A percentile compares a stretch with the other conserved stretches of the same genome.
Evolutionary conservation across 75 land plant species (phyloP).

Genomic region (Isoetes taiwanensis): DNA sequence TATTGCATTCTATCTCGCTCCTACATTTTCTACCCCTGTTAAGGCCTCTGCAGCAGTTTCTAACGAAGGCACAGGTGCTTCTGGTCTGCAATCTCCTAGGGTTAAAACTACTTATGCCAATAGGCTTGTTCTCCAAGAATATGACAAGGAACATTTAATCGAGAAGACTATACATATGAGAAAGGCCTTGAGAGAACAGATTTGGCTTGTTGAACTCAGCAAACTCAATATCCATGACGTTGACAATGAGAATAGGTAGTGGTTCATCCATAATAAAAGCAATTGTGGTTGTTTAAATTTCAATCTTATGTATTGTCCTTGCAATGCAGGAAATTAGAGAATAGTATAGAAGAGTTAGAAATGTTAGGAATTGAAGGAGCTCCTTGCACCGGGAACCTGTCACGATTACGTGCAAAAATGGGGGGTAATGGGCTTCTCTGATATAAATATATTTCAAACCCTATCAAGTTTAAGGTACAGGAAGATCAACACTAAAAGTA

Average conservation of each 20-base stretch:
- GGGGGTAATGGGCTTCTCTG: not conserved
- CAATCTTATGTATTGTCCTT: too few relatives aligned
- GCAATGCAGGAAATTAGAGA: conserved; percentile 7
- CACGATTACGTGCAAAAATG: not conserved
- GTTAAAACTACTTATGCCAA: not conserved
- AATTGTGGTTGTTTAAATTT: not conserved
- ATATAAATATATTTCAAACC: not conserved
- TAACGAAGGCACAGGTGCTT: not conserved
- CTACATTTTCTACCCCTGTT: not conserved
- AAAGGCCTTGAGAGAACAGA: conserved; percentile 1
- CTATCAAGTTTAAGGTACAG: too few relatives aligned
- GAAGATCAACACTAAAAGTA: too few relatives aligned
- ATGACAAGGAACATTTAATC: not conserved
- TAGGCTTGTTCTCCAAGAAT: not conserved
- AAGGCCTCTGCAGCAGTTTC: too few relatives aligned
- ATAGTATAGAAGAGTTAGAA: not conserved
- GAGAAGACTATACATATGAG: not conserved
- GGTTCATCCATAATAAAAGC: too few relatives aligned
- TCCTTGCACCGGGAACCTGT: not conserved
- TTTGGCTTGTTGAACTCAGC: not conserved
- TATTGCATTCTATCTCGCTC: conserved; percentile 1
- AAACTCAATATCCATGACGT: not conserved
- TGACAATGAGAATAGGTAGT: not conserved
- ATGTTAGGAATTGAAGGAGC: conserved; percentile 2
- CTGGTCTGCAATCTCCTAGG: not conserved